These are phyloP conservation scores for Corchorus capsularis DNA, from an alignment of 345 rosid genomes.

Conservation along the genomic window DNA sequence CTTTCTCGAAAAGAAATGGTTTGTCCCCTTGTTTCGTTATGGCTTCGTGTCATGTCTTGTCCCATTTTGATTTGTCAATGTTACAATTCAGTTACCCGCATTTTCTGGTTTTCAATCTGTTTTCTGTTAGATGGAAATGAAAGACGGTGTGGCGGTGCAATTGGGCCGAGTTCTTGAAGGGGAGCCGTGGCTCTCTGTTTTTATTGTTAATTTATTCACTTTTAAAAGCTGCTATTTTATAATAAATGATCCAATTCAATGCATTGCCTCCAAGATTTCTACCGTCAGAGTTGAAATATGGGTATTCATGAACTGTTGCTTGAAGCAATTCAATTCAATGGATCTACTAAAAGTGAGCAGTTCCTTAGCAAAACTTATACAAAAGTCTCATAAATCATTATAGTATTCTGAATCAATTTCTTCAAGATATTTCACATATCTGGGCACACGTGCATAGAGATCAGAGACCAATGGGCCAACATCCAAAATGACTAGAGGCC, in stretches of 20 bases:
- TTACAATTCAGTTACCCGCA: background rate
- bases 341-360: background rate
- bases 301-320: background rate
- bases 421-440: background rate
- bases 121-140: background rate
- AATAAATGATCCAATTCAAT: background rate
- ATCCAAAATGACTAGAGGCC: background rate
- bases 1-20: background rate
- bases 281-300: background rate
- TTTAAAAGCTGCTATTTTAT: no score
- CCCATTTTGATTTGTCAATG: background rate
- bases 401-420: background rate
- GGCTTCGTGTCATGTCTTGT: conserved; percentile 2
- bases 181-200: no score
- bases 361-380: no score
- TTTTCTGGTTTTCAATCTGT: background rate
- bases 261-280: background rate
- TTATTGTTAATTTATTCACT: no score
- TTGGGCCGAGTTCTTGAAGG: background rate
- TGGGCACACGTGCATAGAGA: background rate
- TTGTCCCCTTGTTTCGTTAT: background rate
- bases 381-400: background rate
- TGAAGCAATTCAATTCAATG: background rate
- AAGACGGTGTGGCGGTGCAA: background rate
- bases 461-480: background rate